These are phyloP conservation scores for Cyclospora cayetanensis DNA, from an alignment of 169 alveolate genomes.

Conservation along the genomic window DNA sequence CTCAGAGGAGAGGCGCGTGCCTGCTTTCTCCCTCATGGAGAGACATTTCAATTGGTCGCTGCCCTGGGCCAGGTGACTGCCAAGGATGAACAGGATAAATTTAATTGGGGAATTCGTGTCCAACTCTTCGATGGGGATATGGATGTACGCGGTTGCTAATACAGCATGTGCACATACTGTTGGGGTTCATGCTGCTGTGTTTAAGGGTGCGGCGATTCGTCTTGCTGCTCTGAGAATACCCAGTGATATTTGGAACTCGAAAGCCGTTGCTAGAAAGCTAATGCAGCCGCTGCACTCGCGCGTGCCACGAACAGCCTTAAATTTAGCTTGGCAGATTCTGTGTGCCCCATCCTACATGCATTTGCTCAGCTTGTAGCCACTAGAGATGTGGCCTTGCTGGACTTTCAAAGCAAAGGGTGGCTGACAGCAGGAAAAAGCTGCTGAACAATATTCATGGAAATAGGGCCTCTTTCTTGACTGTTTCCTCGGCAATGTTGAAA, in stretches of 20 bases:
- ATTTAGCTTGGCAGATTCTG: background rate
- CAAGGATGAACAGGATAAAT: background rate
- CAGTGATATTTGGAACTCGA: too few relatives aligned
- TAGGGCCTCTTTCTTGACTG: background rate
- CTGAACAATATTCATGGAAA: background rate
- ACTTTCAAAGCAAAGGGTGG: background rate
- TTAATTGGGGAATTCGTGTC: background rate
- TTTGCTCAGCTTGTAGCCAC: background rate
- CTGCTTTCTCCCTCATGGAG: background rate
- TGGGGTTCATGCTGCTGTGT: slow-evolving; percentile 3
- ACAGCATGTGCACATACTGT: too few relatives aligned
- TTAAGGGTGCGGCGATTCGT: too few relatives aligned
- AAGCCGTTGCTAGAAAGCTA: background rate
- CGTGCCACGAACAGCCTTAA: background rate
- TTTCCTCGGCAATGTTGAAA: background rate
- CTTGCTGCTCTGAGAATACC: too few relatives aligned
- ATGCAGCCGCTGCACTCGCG: background rate
- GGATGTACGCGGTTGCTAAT: background rate
- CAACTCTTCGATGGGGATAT: background rate
- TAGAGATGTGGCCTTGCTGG: background rate
- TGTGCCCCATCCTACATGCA: too few relatives aligned
- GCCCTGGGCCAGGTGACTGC: background rate
- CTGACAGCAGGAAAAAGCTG: background rate
- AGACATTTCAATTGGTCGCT: background rate
- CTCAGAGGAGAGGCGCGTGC: background rate